Conservation (phyloP, 768 basidiomycete species). For the Trametes sanguinea region DNA sequence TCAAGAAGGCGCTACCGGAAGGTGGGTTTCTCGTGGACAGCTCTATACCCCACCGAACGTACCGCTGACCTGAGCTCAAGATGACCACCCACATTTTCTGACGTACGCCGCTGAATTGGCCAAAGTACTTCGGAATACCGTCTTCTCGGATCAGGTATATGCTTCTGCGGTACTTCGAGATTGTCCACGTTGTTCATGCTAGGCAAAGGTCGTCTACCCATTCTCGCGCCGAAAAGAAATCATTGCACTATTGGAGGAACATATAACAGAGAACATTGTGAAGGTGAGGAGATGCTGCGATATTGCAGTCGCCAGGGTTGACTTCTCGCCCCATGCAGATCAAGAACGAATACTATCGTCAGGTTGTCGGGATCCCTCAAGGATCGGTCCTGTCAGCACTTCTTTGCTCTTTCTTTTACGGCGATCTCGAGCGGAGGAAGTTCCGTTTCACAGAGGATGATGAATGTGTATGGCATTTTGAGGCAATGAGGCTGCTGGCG, state of each 20-base stretch:
- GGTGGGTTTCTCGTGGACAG: constrained; percentile 41
- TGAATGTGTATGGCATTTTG: constrained; percentile 55
- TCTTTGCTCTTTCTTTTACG: constrained; percentile 95
- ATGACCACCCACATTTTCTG: constrained; percentile 75
- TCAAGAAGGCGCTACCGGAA: constrained; percentile 66
- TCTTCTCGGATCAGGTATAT: constrained; percentile 83
- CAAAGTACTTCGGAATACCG: constrained; percentile 62
- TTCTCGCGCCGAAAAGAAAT: constrained; percentile 57
- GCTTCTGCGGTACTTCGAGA: not conserved
- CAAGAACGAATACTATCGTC: constrained; percentile 76
- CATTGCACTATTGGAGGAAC: constrained; percentile 78
- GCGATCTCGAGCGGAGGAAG: constrained; percentile 74
- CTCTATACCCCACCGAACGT: not conserved
- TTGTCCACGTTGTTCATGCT: not conserved
- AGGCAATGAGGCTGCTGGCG: not conserved
- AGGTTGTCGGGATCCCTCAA: constrained; percentile 95
- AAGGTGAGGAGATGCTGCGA: constrained; percentile 50
- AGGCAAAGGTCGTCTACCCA: constrained; percentile 52
- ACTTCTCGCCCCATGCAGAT: constrained; percentile 51
- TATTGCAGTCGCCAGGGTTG: no score
- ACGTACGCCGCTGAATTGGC: constrained; percentile 71
- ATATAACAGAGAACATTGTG: constrained; percentile 91
- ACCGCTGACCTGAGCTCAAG: constrained; percentile 40
- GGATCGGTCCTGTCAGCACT: constrained; percentile 94
- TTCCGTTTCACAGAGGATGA: constrained; percentile 55